Evolutionary conservation across 768 basidiomycete genomes (phyloP), one percentile per base, ranked within the genome.

Genomic region (Galerina marginata): DNA sequence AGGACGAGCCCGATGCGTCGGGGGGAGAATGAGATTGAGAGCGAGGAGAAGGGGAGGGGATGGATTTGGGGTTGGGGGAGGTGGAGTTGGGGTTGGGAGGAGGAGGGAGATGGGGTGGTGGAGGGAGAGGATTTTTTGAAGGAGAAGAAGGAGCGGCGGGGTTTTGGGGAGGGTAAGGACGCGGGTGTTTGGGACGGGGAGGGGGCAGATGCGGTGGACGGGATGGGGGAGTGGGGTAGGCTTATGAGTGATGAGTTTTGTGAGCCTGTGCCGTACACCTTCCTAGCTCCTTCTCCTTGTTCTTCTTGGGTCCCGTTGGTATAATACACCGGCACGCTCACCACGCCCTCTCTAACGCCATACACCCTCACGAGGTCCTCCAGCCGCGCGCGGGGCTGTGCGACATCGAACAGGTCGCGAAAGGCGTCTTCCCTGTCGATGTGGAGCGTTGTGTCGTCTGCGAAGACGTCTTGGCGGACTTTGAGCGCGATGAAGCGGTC

Each of bases 401-500:
- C 81, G 54, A 90, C 81, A 63, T 90, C 89, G 69, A 94, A 93
- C 25, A 94, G 74, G 66, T 93, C 92, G 60, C 86, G 86, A 78
- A 90, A 93, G 9, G 83, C 81, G 70, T 92, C 91, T 55, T 89
- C 87, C 11, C 88, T 80, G 66, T 89, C 88, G 48, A 92, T 83
- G 65, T 94, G 91, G 23, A 93, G 80, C 69, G 86, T 85, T 2
- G 83, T 81, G 49, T 92, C 89, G 72, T 93, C 91, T 42, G 81
- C 76, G 79, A 88, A 87, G 45, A 93, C 81, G 73, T 94, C 93
- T 69, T 93, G 89, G 20, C 84, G 86, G 54, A 91, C 88, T 73
- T 90, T 91, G 67, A 94, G 83, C 3, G 86, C 85, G 49, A 95
- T 89, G 79, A 91, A 93, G 59, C 82, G 81, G 76, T 95, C 93